phyloP scores from a whole-genome alignment of 169 alveolate genomes.

The Plasmodium reichenowi region DNA sequence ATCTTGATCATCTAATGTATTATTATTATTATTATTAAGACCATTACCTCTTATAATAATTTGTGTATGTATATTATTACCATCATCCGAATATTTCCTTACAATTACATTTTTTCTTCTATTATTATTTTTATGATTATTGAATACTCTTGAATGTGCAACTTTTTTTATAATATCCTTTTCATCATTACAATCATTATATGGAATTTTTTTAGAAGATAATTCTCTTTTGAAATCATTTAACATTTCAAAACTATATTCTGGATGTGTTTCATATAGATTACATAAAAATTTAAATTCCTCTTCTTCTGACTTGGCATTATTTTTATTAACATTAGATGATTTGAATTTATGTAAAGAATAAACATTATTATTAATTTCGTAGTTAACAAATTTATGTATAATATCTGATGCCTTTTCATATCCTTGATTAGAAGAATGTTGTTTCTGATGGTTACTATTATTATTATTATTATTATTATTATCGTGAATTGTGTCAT shows the following conservation, averaged over 20 bases:
- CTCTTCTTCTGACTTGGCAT: slow-evolving; percentile 28
- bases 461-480: not conserved
- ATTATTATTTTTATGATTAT: slow-evolving; percentile 22
- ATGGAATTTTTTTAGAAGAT: not conserved
- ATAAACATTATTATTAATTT: slow-evolving; percentile 50
- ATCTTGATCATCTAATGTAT: not conserved
- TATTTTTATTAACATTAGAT: slow-evolving; percentile 23
- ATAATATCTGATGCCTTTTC: slow-evolving; percentile 69
- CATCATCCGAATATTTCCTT: slow-evolving; percentile 61
- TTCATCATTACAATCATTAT: slow-evolving; percentile 31
- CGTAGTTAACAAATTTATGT: slow-evolving; percentile 38
- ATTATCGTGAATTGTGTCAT: not conserved
- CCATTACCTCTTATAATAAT: slow-evolving; percentile 60
- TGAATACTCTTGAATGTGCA: slow-evolving; percentile 43
- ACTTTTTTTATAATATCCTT: slow-evolving; percentile 32
- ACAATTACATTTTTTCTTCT: slow-evolving; percentile 47
- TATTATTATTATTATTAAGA: not conserved
- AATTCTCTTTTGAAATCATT: slow-evolving; percentile 67
- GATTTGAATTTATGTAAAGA: slow-evolving; percentile 63
- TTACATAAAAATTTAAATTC: slow-evolving; percentile 29
- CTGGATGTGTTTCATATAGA: slow-evolving; percentile 46
- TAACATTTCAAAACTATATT: slow-evolving; percentile 58
- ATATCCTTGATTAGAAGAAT: too few relatives aligned
- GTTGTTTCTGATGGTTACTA: not conserved
- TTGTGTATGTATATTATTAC: slow-evolving; percentile 68